A percentile compares a stretch with the other conserved stretches of the same genome.
These are phyloP conservation scores for Neopestalotiopsis sp. DNA, from an alignment of 2,329 filamentous ascomycete genomes.

Conservation along the genomic window DNA sequence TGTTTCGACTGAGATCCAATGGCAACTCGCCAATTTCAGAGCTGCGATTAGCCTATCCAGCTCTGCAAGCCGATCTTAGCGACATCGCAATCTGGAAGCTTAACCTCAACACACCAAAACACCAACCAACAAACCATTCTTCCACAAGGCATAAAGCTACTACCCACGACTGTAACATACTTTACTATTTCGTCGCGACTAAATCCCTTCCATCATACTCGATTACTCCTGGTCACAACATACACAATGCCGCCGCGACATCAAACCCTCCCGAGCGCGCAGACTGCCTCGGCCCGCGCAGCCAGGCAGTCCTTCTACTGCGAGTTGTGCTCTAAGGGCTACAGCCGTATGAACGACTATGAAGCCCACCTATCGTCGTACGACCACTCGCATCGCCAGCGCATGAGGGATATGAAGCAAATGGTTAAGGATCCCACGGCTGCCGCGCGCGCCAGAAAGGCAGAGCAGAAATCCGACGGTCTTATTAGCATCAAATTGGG, in stretches of 20 bases:
- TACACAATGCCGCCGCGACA: constrained; percentile 44
- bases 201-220: neutral
- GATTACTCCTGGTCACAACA: neutral
- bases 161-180: neutral
- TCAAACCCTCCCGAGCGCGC: constrained; percentile 63
- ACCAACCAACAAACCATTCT: neutral
- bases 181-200: neutral
- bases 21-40: constrained; percentile 12
- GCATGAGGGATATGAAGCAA: constrained; percentile 86
- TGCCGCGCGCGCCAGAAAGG: constrained; percentile 68
- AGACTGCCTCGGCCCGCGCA: constrained; percentile 71
- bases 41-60: neutral
- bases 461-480: constrained; percentile 73
- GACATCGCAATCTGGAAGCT: neutral
- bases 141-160: neutral
- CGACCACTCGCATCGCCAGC: constrained; percentile 93
- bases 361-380: constrained; percentile 94
- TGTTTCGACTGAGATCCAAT: neutral
- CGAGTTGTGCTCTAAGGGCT: constrained; percentile 90
- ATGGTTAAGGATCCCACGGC: constrained; percentile 76
- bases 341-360: constrained; percentile 93
- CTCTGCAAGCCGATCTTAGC: neutral
- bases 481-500: constrained; percentile 70
- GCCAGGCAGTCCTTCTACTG: constrained; percentile 84
- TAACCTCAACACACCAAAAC: neutral